Evolutionary conservation across 352 stramenopile genomes (phyloP), one percentile per base, ranked within the genome.

Genomic region (Globisporangium ultimum): DNA sequence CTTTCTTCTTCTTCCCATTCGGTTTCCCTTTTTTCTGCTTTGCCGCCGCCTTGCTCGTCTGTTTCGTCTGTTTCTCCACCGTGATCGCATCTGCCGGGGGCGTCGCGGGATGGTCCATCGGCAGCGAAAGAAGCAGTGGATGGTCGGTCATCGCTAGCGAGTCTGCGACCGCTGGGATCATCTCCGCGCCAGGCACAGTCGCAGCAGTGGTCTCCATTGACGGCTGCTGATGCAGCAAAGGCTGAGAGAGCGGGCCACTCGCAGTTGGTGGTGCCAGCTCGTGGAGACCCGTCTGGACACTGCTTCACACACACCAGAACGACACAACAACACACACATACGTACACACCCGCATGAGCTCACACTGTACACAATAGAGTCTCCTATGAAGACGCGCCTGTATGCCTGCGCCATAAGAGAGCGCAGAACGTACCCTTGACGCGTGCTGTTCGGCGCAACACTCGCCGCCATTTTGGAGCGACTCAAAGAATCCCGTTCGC

Each of bases 31-130:
- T 48, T 32, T 67, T 67, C 53, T 66, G 63, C 42, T 61, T 71
- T 15, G 34, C 34, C 9, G 28, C 45, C 34, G 17, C 17, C 34
- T 66, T 63, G 55, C 51, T 63, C 34, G 64, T 72, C 52, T 71
- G 68, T 51, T 72, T 79, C 18, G 48, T 42, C 55, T 77, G 78
- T 14, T 66, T 63, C 53, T 73, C 72, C 5, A 64, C 28, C 4
- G 28, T 10, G 28, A 36, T 36, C 28, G 54, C 8, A 24, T 21
- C 13, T 58, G 22, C 58, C 70, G 28, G 28, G 0, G 8, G 28
- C 28, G 28, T 36, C 28, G 28, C 4, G 9, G 28, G 28, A 36
- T 36, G 28, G 28, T 36, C 28, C 28, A 5, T 36, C 28, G 28
- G 28, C 4, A 36, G 28, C 28, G 28, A 5, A 36, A 36, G 7